Percentiles rank a stretch among this genome's conserved stretches.
Conservation (phyloP, 306 rosid species). For the Echinosophora koreensis region DNA sequence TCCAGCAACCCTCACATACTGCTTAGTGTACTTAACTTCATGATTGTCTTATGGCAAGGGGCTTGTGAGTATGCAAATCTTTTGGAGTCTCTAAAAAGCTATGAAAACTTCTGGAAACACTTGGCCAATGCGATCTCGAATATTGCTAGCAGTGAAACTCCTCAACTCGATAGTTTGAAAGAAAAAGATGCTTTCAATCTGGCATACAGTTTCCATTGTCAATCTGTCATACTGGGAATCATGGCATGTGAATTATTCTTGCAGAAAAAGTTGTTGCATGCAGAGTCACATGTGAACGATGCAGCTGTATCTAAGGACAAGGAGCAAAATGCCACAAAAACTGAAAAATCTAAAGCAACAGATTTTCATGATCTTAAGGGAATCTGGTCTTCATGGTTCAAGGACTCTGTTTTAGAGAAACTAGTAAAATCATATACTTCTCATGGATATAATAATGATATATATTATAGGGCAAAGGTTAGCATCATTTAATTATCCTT, state of each 20-base stretch:
- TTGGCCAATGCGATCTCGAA: constrained; percentile 59
- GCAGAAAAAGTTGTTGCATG: constrained; percentile 79
- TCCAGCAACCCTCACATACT: constrained; percentile 76
- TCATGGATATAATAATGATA: constrained; percentile 57
- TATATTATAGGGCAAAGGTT: constrained; percentile 74
- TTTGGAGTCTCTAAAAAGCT: constrained; percentile 67
- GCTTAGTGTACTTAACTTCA: constrained; percentile 76
- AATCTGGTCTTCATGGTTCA: constrained; percentile 71
- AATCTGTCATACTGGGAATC: constrained; percentile 73
- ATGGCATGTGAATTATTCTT: constrained; percentile 83
- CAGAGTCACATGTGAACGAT: constrained; percentile 68
- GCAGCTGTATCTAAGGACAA: constrained; percentile 64
- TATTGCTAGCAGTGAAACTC: constrained; percentile 51
- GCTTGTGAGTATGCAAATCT: constrained; percentile 71
- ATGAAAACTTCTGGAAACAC: constrained; percentile 67
- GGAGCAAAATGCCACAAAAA: constrained; percentile 48
- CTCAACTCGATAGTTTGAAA: constrained; percentile 46
- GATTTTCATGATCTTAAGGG: constrained; percentile 56
- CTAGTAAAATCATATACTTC: constrained; percentile 69
- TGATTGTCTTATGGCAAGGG: constrained; percentile 88
- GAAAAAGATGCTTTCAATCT: constrained; percentile 63
- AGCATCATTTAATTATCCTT: constrained; percentile 31
- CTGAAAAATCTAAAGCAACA: constrained; percentile 58
- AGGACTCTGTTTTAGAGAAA: constrained; percentile 66
- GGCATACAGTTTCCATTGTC: constrained; percentile 72